Base-by-base conservation (phyloP, 139 green algal species). In the Coccomyxa sp. region DNA sequence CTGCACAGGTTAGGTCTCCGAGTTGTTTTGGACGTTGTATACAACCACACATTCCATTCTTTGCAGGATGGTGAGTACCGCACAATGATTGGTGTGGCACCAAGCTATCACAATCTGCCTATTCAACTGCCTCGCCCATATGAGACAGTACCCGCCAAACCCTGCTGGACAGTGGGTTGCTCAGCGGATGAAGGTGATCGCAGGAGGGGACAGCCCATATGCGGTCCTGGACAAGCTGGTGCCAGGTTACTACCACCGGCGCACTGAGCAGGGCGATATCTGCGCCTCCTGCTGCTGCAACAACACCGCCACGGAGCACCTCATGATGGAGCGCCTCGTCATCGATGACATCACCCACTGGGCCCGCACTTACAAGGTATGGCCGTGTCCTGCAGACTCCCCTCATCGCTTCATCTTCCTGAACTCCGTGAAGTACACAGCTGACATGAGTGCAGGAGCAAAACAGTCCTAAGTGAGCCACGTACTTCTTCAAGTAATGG, bases 11-110 rank as follows among this genome's bases (percentile, higher is more conserved):
- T 89, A 69, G 90, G 90, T 22, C 85, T 92, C 24, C 71, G 82
- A 3, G 91, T 96, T 39, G 90, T 98, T 55, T 72, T 93, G 68
- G 94, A 98, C 78, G 92, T 97, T 33, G 94, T 98, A 36, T 98
- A 97, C 90, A 98, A 98, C 87, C 94, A 98, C 87, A 94, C 88
- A 68, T 94, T 91, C 71, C 71, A 76, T 34, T 76, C 71, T 2
- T 22, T 64, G 18, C 22, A 31, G 50, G 50, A 64, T 64, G 50
- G 50, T 64, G 50, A n/a, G n/a, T n/a, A n/a, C n/a, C n/a, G n/a
- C n/a, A n/a, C n/a, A n/a, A n/a, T n/a, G n/a, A n/a, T n/a, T n/a
- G n/a, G n/a, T n/a, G n/a, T n/a, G n/a, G n/a, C n/a, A n/a, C n/a
- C n/a, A n/a, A n/a, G n/a, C n/a, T n/a, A n/a, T n/a, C n/a, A n/a